A percentile compares a stretch with the other conserved stretches of the same genome.
phyloP scores from a whole-genome alignment of 306 rosid genomes.

The Cucurbita argyrosperma region DNA sequence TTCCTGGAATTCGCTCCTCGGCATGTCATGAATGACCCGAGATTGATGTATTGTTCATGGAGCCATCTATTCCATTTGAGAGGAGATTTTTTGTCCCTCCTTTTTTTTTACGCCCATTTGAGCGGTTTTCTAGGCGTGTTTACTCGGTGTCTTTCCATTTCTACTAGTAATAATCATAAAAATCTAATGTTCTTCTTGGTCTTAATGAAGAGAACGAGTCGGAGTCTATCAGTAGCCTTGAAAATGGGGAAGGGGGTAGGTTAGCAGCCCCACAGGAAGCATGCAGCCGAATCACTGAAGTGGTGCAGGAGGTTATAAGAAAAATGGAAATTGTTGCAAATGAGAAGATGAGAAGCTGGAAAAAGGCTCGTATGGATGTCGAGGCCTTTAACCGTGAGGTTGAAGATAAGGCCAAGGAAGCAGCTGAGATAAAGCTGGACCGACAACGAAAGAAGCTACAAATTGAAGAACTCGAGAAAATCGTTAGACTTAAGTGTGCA shows the following conservation, averaged over 20 bases:
- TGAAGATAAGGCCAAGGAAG: conserved; percentile 81
- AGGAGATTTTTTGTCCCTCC: no score
- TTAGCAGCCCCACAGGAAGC: conserved; percentile 93
- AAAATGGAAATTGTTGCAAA: conserved; percentile 99
- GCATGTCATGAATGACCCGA: no score
- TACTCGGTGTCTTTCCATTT: not conserved
- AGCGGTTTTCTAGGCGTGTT: not conserved
- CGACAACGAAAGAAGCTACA: conserved; percentile 76
- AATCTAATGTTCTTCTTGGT: conserved; percentile 4
- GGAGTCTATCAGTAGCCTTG: conserved; percentile 57
- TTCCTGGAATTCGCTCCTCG: no score
- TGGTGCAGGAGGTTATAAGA: conserved; percentile 84
- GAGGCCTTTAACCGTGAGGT: conserved; percentile 79
- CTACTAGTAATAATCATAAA: not conserved
- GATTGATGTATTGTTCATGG: no score
- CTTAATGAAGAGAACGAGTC: conserved; percentile 69
- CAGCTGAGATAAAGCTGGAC: conserved; percentile 60
- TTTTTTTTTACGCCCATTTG: no score
- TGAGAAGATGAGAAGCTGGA: conserved; percentile 91
- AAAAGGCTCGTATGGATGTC: conserved; percentile 79
- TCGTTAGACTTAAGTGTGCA: conserved; percentile 84
- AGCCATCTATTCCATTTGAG: no score
- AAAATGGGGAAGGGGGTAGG: conserved; percentile 78
- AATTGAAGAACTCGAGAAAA: conserved; percentile 86
- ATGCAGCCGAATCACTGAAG: conserved; percentile 83